phyloP scores from a whole-genome alignment of 495 filamentous ascomycete species.

The Cercophora samala region DNA sequence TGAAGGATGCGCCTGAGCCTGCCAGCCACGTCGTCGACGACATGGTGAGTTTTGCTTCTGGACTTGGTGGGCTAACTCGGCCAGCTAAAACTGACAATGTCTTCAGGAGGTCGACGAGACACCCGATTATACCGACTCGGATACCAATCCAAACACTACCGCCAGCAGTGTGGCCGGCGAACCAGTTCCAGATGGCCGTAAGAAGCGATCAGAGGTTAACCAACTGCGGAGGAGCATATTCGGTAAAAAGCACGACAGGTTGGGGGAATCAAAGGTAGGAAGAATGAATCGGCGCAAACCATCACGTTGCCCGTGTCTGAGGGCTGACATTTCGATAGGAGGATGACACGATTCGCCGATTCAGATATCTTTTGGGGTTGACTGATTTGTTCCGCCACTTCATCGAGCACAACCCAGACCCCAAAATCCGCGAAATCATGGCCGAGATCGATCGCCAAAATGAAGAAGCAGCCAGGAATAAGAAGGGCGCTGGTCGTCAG shows the following conservation, averaged over 20 bases:
- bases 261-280: constrained; percentile 86
- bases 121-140: constrained; percentile 83
- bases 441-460: constrained; percentile 90
- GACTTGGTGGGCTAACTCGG: neutral
- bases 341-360: constrained; percentile 91
- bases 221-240: constrained; percentile 85
- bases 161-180: constrained; percentile 85
- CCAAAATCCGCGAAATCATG: constrained; percentile 86
- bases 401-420: constrained; percentile 94
- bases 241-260: constrained; percentile 85
- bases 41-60: constrained; percentile 43
- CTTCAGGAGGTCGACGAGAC: constrained; percentile 72
- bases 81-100: neutral
- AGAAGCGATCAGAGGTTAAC: constrained; percentile 77
- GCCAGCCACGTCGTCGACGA: constrained; percentile 36
- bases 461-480: constrained; percentile 65
- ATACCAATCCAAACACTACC: constrained; percentile 88
- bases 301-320: neutral
- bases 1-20: constrained; percentile 59
- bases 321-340: constrained; percentile 56
- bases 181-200: constrained; percentile 68
- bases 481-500: constrained; percentile 70
- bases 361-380: constrained; percentile 90
- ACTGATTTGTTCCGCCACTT: constrained; percentile 99
- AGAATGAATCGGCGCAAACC: neutral